A percentile compares a stretch with the other conserved stretches of the same genome.
Conservation (phyloP, 257 asterid species). For the Ilex asprella region DNA sequence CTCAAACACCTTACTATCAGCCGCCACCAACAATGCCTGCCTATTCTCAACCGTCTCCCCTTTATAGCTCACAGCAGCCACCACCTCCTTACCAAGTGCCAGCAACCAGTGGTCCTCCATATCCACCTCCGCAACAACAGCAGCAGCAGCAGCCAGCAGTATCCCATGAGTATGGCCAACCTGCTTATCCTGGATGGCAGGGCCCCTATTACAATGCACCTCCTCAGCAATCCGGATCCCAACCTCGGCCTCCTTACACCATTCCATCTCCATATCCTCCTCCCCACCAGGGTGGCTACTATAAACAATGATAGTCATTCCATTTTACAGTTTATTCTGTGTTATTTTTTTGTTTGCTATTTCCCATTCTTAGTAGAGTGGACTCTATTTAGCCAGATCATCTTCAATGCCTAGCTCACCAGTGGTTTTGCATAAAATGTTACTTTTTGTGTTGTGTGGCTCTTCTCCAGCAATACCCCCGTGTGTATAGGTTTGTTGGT, state of each 20-base stretch:
- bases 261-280: constrained; percentile 72
- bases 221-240: constrained; percentile 70
- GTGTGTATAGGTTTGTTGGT: too few species aligned
- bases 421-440: too few species aligned
- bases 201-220: constrained; percentile 75
- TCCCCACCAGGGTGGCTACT: constrained; percentile 67
- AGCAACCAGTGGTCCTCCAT: constrained; percentile 34
- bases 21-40: constrained; percentile 41
- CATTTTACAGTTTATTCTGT: constrained; percentile 2
- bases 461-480: too few species aligned
- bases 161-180: constrained; percentile 71
- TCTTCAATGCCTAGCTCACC: not conserved
- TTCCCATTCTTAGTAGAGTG: not conserved
- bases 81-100: constrained; percentile 64
- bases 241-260: constrained; percentile 84
- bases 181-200: constrained; percentile 93
- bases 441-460: too few species aligned
- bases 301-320: constrained; percentile 41
- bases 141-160: constrained; percentile 50
- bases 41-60: constrained; percentile 49
- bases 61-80: constrained; percentile 48
- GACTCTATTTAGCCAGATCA: not conserved
- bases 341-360: constrained; percentile 1
- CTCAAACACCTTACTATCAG: constrained; percentile 53
- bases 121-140: constrained; percentile 58